Evolutionary conservation across 1,284 basidiomycete species (phyloP), one percentile per base, ranked within the genome.

Genomic region (Ceratobasidium sp.): DNA sequence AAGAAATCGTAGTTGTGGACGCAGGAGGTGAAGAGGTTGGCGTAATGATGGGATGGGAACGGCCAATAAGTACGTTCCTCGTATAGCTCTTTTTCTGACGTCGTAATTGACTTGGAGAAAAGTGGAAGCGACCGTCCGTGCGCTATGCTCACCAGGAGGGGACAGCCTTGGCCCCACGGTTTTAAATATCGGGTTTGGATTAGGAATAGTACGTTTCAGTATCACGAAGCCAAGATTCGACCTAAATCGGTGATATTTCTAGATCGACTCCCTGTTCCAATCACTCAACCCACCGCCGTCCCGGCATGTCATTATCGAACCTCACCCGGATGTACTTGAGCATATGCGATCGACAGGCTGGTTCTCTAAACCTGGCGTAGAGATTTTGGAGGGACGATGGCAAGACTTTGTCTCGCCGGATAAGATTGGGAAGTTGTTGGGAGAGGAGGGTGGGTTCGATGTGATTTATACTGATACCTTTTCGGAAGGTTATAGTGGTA

Each of bases 31-130:
- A 90, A 59, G 90, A 93, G 84, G 90, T 96, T 0, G 92, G 92
- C 6, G 96, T 98, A 10, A 98, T 98, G 96, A 98, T 98, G 96
- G 95, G 95, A 1, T 97, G 96, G 96, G 96, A 97, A 84, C 86
- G 87, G 78, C 89, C 87, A 7, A 93, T 98, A 81, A 98, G 91
- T 92, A 82, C 83, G 87, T 85, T 33, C 48, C 18, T 52, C 38
- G 1, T 70, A 77, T 66, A 55, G 27, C 67, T 65, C 30, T 48
- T 3, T 54, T n/a, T 33, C 10, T 23, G 7, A 48, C 12, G 18
- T 6, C 18, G 76, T 57, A 69, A 62, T 54, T 65, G 12, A 69
- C 44, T n/a, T 62, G 64, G 64, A 20, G 38, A 41, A 20, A 50
- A 78, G 80, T 80, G 64, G 78, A 79, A 80, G 86, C 90, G 81